A percentile compares a stretch with the other conserved stretches of the same genome.
Conservation (phyloP, 2,329 filamentous ascomycete species). For the Epichloe baconii region DNA sequence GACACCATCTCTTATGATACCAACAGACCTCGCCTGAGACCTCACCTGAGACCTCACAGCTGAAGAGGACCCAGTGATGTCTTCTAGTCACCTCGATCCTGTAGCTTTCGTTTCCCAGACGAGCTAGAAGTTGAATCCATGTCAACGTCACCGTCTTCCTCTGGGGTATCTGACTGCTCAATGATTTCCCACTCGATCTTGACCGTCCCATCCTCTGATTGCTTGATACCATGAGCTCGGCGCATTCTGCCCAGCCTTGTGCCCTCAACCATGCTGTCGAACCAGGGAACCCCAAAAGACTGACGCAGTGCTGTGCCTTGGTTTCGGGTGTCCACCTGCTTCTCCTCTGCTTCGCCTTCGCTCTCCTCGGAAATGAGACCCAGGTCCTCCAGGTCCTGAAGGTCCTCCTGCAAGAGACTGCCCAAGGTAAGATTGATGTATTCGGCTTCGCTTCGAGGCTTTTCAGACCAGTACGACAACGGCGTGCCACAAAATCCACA, state of each 20-base stretch:
- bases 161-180: constrained; percentile 47
- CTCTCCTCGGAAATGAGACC: constrained; percentile 49
- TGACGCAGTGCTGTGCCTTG: constrained; percentile 28
- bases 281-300: constrained; percentile 70
- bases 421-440: constrained; percentile 75
- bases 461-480: constrained; percentile 71
- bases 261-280: constrained; percentile 67
- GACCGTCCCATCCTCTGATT: constrained; percentile 48
- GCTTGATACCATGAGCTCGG: constrained; percentile 40
- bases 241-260: constrained; percentile 58
- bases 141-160: constrained; percentile 22
- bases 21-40: too few relatives aligned
- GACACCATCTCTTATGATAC: background rate
- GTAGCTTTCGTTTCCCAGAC: constrained; percentile 40
- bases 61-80: background rate
- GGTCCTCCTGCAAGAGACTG: constrained; percentile 57
- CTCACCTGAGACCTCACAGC: background rate
- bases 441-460: constrained; percentile 55
- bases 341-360: constrained; percentile 16
- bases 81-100: constrained; percentile 23
- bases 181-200: constrained; percentile 73
- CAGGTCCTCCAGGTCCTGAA: constrained; percentile 60
- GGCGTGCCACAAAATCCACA: constrained; percentile 88
- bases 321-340: background rate
- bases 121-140: constrained; percentile 18